Base-by-base conservation (phyloP, 768 basidiomycete genomes). In the Lactarius tabidus region DNA sequence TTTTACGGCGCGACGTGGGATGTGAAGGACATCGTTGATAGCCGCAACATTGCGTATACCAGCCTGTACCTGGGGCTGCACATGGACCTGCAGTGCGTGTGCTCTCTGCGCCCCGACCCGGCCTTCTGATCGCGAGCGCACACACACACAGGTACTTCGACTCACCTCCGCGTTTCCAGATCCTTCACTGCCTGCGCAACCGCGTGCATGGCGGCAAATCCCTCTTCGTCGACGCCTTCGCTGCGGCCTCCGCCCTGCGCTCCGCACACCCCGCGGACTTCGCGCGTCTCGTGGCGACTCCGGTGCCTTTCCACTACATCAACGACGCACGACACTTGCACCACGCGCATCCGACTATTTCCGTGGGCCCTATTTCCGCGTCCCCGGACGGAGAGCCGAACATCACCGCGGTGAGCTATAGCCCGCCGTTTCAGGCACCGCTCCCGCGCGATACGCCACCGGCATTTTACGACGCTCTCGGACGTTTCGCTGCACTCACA, bases 41-140 rank as follows among this genome's bases (percentile, higher is more conserved):
- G 90, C 71, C 83, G 80, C 69, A 99, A 99, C 74, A 93, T 99
- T 62, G 96, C 96, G 4, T 98, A 97, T 74, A 99, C 96, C 15
- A 87, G 94, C 74, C 80, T 97, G 29, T 82, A 91, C 69, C 80
- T 99, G 10, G 95, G 89, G 0, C 73, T 95, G 26, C 95, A 98
- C 72, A 92, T 93, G 90, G 96, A 98, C 77, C 78, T 98, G 0
- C 76, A 90, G 93, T 95, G 72, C 68, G 93, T 81, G 14, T 26
- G 29, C 28, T 14, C 39, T n/a, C 12, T 12, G 12, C 5, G 48
- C 15, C 12, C n/a, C 14, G 23, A 5, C 26, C 23, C 23, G 0
- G 23, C 48, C 12, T 17, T 39, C 23, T 48, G 12, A 48, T 15
- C 23, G 1, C 23, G 23, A 3, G 43, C 43, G n/a, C 43, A n/a